These are phyloP conservation scores for Aureobasidium sp. DNA, from an alignment of 2,329 filamentous ascomycete species.

Conservation along the genomic window DNA sequence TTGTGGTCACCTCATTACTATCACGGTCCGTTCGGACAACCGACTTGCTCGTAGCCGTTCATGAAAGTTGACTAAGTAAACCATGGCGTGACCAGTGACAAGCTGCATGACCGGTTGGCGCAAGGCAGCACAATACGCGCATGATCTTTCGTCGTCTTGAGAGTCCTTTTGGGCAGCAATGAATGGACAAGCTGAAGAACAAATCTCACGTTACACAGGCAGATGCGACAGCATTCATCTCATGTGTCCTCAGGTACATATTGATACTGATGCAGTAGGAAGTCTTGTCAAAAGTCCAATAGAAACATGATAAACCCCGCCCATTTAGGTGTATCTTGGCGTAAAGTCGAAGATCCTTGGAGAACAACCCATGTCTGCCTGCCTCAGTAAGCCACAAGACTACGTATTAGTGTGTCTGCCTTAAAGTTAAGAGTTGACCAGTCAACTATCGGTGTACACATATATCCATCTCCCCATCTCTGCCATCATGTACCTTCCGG, in stretches of 20 bases:
- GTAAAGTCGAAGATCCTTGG: neutral
- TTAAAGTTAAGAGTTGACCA: slow-evolving; percentile 7
- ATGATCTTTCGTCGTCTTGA: neutral
- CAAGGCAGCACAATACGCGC: slow-evolving; percentile 6
- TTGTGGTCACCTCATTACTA: slow-evolving; percentile 1
- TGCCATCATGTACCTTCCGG: neutral
- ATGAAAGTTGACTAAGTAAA: slow-evolving; percentile 1
- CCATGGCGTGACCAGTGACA: slow-evolving; percentile 11
- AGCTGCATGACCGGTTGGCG: slow-evolving; percentile 9
- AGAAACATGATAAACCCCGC: neutral
- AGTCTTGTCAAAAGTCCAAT: neutral
- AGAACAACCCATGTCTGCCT: slow-evolving; percentile 5
- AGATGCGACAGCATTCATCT: neutral
- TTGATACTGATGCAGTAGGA: neutral
- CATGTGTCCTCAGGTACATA: neutral
- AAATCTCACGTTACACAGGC: slow-evolving; percentile 5
- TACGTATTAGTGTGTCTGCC: slow-evolving; percentile 10
- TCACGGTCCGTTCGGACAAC: neutral
- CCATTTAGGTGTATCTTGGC: neutral
- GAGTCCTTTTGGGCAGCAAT: neutral
- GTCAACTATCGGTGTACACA: slow-evolving; percentile 5
- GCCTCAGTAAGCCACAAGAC: slow-evolving; percentile 5
- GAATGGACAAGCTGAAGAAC: neutral
- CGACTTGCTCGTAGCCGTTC: slow-evolving; percentile 3
- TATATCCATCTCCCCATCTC: neutral